Base-by-base conservation (phyloP, 257 asterid species). In the Ehretia macrophylla region DNA sequence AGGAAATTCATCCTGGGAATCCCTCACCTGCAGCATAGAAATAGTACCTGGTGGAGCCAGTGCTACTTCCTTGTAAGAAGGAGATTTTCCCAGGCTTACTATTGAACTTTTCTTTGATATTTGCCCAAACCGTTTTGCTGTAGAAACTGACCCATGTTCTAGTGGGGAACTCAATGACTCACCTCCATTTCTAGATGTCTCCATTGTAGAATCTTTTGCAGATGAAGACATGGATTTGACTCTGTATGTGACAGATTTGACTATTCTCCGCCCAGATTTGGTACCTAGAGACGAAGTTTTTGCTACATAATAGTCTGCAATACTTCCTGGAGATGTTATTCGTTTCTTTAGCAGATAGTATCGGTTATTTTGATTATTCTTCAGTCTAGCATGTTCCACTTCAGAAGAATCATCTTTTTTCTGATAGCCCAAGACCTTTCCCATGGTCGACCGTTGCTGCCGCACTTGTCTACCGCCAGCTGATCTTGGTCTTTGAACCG, bases 31-130 rank as follows among this genome's bases (percentile, higher is more conserved):
- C 74, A 92, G 69, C 82, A 80, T 77, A 35, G 85, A 76, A 68
- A 92, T 81, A 69, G 95, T 79, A 66, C 98, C 98, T 1, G 98
- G 98, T 17, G 95, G 98, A 56, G 98, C 98, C 69, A 91, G 71
- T 59, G 98, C 95, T 63, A 91, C 98, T 68, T 91, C 98, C 88
- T 91, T 91, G 66, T 91, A 91, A 17, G 98, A 92, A 63, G 96
- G 97, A 63, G 99, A 88, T 70, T 80, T 86, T 57, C 97, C 97
- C 63, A 92, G 77, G 71, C 80, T 84, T 52, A 86, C 95, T 38
- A 92, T 70, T 56, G 96, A 81, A 72, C 96, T 79, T 63, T 83
- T 79, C 77, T 79, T 85, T 14, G 80, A 59, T 56, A 81, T 68
- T 44, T 77, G 61, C 50, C 77, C 77, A 32, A 68, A 80, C 68